These are phyloP conservation scores for Kuraishia capsulata DNA, from an alignment of 805 yeast genomes.

Conservation along the genomic window DNA sequence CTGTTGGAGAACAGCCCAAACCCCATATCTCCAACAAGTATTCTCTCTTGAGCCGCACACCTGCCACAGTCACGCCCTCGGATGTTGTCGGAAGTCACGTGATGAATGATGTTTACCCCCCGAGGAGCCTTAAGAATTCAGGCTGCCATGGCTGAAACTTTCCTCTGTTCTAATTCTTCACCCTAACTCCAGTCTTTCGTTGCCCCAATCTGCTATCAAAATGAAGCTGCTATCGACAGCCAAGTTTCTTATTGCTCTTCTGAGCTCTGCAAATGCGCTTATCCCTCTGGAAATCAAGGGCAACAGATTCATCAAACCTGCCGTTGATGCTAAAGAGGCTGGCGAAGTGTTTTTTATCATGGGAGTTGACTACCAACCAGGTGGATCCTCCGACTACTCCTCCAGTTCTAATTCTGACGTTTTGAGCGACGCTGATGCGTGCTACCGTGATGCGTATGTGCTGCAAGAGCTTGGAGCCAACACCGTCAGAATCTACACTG, in stretches of 20 bases:
- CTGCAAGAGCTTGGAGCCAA: slow-evolving; percentile 78
- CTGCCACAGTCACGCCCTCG: not conserved
- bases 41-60: not conserved
- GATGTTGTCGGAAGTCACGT: not conserved
- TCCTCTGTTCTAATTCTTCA: too few relatives aligned
- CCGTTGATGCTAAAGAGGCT: slow-evolving; percentile 17
- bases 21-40: too few relatives aligned
- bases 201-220: too few relatives aligned
- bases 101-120: too few relatives aligned
- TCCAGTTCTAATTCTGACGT: slow-evolving; percentile 41
- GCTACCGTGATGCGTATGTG: slow-evolving; percentile 73
- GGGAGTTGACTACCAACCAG: slow-evolving; percentile 91
- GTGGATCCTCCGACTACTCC: slow-evolving; percentile 67
- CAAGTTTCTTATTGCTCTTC: not conserved
- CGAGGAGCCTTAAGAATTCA: too few relatives aligned
- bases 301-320: slow-evolving; percentile 51
- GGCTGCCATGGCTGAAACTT: too few relatives aligned
- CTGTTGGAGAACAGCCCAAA: too few relatives aligned
- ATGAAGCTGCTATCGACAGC: not conserved
- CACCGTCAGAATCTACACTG: slow-evolving; percentile 74
- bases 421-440: slow-evolving; percentile 55
- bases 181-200: too few relatives aligned
- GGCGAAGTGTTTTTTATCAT: slow-evolving; percentile 67
- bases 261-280: slow-evolving; percentile 27
- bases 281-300: slow-evolving; percentile 50